These are phyloP conservation scores for Agastache rugosa DNA, from an alignment of 257 asterid genomes.

Conservation along the genomic window DNA sequence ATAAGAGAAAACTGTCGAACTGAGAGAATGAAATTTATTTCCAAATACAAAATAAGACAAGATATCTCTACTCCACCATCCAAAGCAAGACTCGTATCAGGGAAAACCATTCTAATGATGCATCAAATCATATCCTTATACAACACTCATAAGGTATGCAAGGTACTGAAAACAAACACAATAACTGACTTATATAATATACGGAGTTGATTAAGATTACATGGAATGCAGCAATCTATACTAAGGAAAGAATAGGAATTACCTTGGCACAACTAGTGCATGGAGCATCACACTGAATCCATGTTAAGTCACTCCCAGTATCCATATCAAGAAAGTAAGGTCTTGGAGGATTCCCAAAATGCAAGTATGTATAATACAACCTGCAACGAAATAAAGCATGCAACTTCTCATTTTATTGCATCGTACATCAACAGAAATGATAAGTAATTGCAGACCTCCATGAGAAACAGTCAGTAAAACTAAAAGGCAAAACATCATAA, in stretches of 20 bases:
- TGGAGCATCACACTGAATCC: constrained; percentile 95
- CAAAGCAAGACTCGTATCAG: too few species aligned
- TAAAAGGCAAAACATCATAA: background rate
- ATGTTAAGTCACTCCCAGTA: constrained; percentile 84
- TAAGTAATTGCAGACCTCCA: background rate
- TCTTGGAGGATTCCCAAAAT: constrained; percentile 75
- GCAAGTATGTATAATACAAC: constrained; percentile 63
- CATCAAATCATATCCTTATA: background rate
- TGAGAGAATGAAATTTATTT: background rate
- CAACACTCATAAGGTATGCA: background rate
- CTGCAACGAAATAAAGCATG: constrained; percentile 43
- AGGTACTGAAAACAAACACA: constrained; percentile 2
- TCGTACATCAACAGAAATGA: background rate
- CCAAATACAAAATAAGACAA: too few species aligned
- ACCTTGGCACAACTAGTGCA: constrained; percentile 86
- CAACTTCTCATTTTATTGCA: background rate
- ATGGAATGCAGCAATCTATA: background rate
- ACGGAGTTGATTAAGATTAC: too few species aligned
- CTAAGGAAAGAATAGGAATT: constrained; percentile 5
- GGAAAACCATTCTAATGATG: background rate
- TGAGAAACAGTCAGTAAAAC: constrained; percentile 2
- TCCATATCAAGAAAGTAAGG: constrained; percentile 82
- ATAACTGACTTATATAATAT: background rate
- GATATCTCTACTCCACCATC: too few species aligned
- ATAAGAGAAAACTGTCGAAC: background rate